Evolutionary conservation across 352 stramenopile species (phyloP), one percentile per base, ranked within the genome.

Genomic region (Phytopythium ostracodes): DNA sequence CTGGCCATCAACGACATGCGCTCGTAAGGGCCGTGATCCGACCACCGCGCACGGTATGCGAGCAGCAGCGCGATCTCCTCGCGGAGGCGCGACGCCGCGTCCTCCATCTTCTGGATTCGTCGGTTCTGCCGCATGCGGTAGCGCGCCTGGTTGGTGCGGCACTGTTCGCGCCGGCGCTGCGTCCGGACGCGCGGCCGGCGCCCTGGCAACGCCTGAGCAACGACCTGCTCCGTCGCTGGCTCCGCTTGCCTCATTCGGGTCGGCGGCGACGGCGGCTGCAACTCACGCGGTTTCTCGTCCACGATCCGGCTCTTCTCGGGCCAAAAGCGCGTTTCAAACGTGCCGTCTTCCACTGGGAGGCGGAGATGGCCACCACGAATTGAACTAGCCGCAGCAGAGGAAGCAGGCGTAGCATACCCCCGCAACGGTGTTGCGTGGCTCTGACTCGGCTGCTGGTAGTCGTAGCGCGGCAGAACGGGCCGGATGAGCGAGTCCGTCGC

Each of bases 121-220:
- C 67, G 64, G 4, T 72, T 70, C 61, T 87, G 77, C 40, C 80
- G 83, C 29, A 75, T 76, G 27, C 78, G 76, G 63, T 88, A 88
- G 22, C 76, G 66, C 24, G 74, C 78, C 59, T 88, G 78, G 63
- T 86, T 88, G 22, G 58, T 72, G 31, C 78, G 76, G 47, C 78
- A 86, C 51, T 88, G 78, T 51, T 86, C 73, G 2, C 78, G 74
- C 51, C 78, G 76, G 2, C 74, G 67, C 38, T 80, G 70, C 1
- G 74, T 76, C 66, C 82, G 81, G 46, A 73, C 22, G 27, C 63
- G 70, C n/a, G 68, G 60, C 2, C 53, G 33, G 2, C n/a, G 20
- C 9, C 18, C 43, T 9, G 43, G 4, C 38, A n/a, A 31, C 68
- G 71, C 46, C 76, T 24, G 14, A 14, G 15, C 29, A 17, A 17